Evolutionary conservation across 768 basidiomycete species (phyloP), one percentile per base, ranked within the genome.

Genomic region (Termitomyces eurrhizus): DNA sequence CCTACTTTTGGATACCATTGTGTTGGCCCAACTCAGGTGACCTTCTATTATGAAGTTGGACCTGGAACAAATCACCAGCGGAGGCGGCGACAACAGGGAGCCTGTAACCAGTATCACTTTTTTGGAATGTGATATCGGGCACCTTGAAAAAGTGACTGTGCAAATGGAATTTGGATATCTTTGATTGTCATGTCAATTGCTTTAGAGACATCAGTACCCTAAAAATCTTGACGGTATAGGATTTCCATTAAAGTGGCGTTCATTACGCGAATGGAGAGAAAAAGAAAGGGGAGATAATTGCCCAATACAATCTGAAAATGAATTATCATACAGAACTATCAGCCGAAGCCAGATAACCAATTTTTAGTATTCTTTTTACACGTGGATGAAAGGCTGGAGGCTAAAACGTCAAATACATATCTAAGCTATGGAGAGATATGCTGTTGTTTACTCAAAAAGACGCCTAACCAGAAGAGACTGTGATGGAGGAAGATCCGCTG

Each of bases 401-500:
- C 21, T 21, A 21, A 21, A 21, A 21, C 21, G 21, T 21, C 21
- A 21, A 21, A 21, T 21, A 21, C 21, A 21, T 21, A 21, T 21
- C 21, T 21, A 21, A 21, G 21, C 21, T 21, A 21, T 21, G 21
- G 21, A 21, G 21, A 21, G 21, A 21, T 21, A 21, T 21, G 21
- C 21, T 21, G 21, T 21, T 21, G 21, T 21, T 21, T 21, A 21
- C 21, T 21, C 21, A 21, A 21, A 21, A 21, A 21, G 21, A 21
- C 21, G 21, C 21, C 21, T 21, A 21, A 21, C 54, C 48, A 5
- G 61, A 55, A 14, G 59, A 37, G 52, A 65, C 54, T 12, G 62
- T 56, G 57, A 69, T 64, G 35, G 61, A 56, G 32, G 68, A 63
- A 26, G 66, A 66, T 16, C 78, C 78, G 48, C 73, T 77, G 68